Base-by-base conservation (phyloP, 2,329 filamentous ascomycete species). In the Atkinsonella hypoxylon region DNA sequence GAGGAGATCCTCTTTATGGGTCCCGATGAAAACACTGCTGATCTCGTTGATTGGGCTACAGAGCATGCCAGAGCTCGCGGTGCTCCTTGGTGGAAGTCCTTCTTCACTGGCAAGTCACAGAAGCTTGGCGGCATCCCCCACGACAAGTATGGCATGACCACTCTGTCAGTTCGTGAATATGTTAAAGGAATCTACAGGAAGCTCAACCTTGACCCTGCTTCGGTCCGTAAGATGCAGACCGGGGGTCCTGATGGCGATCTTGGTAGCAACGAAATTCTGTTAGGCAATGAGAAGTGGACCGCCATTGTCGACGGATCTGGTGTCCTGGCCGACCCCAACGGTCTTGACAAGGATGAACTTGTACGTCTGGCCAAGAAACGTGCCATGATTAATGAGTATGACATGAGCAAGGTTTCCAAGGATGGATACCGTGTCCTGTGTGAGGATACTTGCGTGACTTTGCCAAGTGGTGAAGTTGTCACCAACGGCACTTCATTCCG, bases 1-100 rank as follows among this genome's bases (percentile, higher is more conserved):
- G 78, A 95, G 64, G 93, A 98, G 69, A 98, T 98, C 55, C 75
- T 98, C 20, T 98, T 98, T 76, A 87, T 98, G 89, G 93, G 93
- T 34, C 93, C 93, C 0, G 93, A 98, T 59, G 93, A 98, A 81
- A 98, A 98, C 72, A 98, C 93, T 1, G 93, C 93, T 20, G 89
- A 95, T 62, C 78, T 98, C 34, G 93, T 98, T 48, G 83, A 98
- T 70, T 98, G 93, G 93, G 93, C 93, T n/a, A 98, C 93, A 1
- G 85, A 93, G 68, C 93, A 98, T 67, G 93, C 93, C 54, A 82
- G 89, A 48, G 73, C 74, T 54, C 83, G 93, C 59, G 89, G 89
- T 44, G 93, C 93, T 4, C 89, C 89, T 30, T 98, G 91, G 89
- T 98, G 93, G 93, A 98, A 98, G 77, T 98, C 93, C 0, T 98